phyloP scores from a whole-genome alignment of 371 early-diverging fungal genomes.

The Lichtheimia ramosa region DNA sequence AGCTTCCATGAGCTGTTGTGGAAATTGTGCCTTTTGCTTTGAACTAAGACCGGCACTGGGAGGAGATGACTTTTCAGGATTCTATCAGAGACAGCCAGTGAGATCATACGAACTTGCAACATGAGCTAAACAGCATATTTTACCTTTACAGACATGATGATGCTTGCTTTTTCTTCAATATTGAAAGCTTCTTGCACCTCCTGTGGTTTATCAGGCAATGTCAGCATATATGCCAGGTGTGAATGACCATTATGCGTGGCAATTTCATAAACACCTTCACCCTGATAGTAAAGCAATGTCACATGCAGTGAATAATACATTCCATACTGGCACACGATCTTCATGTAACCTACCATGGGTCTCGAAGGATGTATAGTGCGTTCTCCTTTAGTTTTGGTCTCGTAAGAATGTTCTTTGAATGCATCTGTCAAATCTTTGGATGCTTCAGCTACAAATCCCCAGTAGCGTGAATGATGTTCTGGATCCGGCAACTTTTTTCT shows the following conservation, averaged over 20 bases:
- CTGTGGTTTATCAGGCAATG: constrained; percentile 33
- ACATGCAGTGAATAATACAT: neutral
- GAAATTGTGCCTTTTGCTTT: constrained; percentile 27
- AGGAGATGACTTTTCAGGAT: constrained; percentile 25
- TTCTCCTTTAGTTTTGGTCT: constrained; percentile 44
- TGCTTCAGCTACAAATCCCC: constrained; percentile 41
- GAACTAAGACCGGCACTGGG: constrained; percentile 23
- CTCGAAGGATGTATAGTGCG: constrained; percentile 32
- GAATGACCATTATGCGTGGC: constrained; percentile 26
- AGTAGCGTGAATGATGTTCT: constrained; percentile 24
- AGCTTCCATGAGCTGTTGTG: constrained; percentile 15
- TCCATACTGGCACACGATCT: neutral
- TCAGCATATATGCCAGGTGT: constrained; percentile 38
- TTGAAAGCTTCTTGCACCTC: constrained; percentile 50
- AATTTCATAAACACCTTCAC: constrained; percentile 34
- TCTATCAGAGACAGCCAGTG: constrained; percentile 6
- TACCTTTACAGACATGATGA: constrained; percentile 51
- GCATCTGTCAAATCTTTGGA: constrained; percentile 20
- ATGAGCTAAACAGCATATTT: constrained; percentile 1
- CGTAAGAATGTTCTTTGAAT: constrained; percentile 33
- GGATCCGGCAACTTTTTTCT: constrained; percentile 26
- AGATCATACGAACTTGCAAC: neutral
- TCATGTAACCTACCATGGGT: constrained; percentile 25
- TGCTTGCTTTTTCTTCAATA: constrained; percentile 44
- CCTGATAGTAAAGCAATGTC: too few relatives aligned